phyloP scores from a whole-genome alignment of 164 flowering plant genomes.

The Tetrastigma voinierianum region DNA sequence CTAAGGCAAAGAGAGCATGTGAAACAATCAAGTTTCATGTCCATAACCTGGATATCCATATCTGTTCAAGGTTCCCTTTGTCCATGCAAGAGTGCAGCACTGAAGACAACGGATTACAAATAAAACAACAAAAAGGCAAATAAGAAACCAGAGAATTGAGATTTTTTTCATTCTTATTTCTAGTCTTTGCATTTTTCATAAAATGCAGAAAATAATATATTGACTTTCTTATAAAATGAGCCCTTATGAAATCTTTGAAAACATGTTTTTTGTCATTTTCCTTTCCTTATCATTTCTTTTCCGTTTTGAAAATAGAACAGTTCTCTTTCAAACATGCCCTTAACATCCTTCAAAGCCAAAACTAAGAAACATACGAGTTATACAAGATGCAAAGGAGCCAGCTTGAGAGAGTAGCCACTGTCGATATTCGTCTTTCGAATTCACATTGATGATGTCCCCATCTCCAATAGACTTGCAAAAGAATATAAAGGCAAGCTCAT shows the following conservation, averaged over 20 bases:
- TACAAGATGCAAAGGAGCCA: conserved; percentile 65
- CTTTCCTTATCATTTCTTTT: no score
- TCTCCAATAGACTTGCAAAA: conserved; percentile 89
- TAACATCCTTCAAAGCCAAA: conserved; percentile 1
- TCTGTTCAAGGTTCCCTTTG: conserved; percentile 74
- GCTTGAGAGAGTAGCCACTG: conserved; percentile 93
- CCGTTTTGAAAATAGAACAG: no score
- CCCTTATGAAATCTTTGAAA: no score
- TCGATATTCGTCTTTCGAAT: conserved; percentile 84
- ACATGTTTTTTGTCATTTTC: no score
- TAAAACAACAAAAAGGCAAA: background rate
- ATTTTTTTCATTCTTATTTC: no score
- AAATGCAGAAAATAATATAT: no score
- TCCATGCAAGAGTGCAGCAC: conserved; percentile 92
- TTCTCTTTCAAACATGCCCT: no score
- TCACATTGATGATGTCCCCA: conserved; percentile 89
- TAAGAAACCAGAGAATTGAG: background rate
- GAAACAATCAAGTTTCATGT: no score
- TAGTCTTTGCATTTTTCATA: no score
- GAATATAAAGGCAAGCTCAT: conserved; percentile 84
- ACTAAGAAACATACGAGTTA: conserved; percentile 73
- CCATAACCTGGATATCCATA: background rate
- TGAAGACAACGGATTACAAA: conserved; percentile 24
- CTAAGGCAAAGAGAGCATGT: no score
- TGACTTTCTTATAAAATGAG: no score